phyloP scores from a whole-genome alignment of 495 filamentous ascomycete genomes.

The Chaetomium fimeti region DNA sequence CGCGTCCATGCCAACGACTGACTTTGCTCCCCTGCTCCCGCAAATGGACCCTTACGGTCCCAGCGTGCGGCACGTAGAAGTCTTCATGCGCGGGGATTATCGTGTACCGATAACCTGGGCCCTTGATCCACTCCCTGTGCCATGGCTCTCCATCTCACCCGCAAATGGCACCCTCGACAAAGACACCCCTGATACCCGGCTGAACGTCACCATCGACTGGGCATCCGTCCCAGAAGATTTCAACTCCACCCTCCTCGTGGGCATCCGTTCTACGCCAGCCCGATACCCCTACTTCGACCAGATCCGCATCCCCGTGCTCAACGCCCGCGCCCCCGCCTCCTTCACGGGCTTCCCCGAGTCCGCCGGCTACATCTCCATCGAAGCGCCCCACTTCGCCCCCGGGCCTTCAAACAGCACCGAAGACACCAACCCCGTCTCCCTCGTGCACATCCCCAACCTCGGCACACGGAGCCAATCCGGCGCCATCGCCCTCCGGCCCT shows the following conservation, averaged over 20 bases:
- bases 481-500: constrained; percentile 50
- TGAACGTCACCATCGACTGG: constrained; percentile 57
- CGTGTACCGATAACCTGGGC: constrained; percentile 47
- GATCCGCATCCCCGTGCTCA: constrained; percentile 53
- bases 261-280: constrained; percentile 45
- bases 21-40: constrained; percentile 46
- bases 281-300: constrained; percentile 51
- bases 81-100: constrained; percentile 56
- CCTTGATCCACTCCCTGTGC: constrained; percentile 38
- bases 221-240: constrained; percentile 44
- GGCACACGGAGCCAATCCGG: constrained; percentile 50
- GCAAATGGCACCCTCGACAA: constrained; percentile 46
- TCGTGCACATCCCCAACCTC: constrained; percentile 40
- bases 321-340: constrained; percentile 42
- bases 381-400: constrained; percentile 47
- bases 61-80: constrained; percentile 49
- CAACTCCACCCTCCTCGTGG: constrained; percentile 41
- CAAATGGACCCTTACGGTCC: constrained; percentile 56
- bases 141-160: constrained; percentile 52
- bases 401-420: background rate
- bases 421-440: constrained; percentile 10
- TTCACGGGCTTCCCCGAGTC: constrained; percentile 60
- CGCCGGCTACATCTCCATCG: constrained; percentile 54
- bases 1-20: constrained; percentile 39
- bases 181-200: constrained; percentile 45